Evolutionary conservation across 331 rosid genomes (phyloP), one percentile per base, ranked within the genome.

Genomic region (Quercus phellos): DNA sequence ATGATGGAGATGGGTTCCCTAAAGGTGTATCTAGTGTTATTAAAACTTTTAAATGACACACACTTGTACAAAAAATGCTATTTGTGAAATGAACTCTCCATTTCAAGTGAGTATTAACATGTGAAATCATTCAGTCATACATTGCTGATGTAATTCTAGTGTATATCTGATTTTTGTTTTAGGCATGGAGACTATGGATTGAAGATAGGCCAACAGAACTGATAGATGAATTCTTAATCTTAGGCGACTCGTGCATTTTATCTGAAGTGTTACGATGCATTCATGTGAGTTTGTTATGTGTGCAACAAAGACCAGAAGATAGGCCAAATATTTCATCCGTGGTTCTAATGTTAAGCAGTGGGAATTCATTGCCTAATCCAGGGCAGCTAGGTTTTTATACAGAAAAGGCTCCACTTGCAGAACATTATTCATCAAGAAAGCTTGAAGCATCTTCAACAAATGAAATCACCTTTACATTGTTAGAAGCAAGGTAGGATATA

Each of bases 101-200:
- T 38, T 38, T 38, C 11, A 38, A 38, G 11, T 46, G 16, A 46
- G 53, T 46, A 12, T 1, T 46, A 2, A 46, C 16, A 46, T 46
- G 53, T 46, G 17, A 46, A 46, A 46, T 46, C 53, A 46, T 12
- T 12, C 16, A 3, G 5, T 46, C 17, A 12, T 46, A 46, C 51
- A 46, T 10, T 10, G 51, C 51, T 12, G 3, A 46, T 46, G 51
- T 46, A 46, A 11, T 46, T 46, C 51, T 46, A 46, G 51, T 46
- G 51, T 46, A 46, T 46, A 46, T 46, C 16, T 7, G 29, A 54
- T 63, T 43, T 0, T 5, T 64, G 29, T 22, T 75, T 26, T 32
- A 85, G 91, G 87, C 89, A 34, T 83, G 91, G 89, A 74, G 38
- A 10, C 38, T 85, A 59, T 88, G 91, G 91, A 79, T 77, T 8